Conservation (phyloP, 2,329 filamentous ascomycete genomes). For the Hymenoscyphus repandus region DNA sequence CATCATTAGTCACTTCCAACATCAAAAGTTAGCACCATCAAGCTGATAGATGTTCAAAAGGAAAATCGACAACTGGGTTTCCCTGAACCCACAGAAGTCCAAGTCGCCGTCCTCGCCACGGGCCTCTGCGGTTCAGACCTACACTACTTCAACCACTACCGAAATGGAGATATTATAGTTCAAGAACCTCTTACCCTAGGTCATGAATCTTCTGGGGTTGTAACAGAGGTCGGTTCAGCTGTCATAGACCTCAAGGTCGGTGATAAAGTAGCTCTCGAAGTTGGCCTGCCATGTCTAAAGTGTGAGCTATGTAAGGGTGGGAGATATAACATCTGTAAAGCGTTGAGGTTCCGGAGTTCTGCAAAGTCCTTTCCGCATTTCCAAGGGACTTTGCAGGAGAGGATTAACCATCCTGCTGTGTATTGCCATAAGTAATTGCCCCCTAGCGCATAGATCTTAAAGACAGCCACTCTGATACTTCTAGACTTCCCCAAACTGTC, state of each 20-base stretch:
- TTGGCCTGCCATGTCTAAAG: slow-evolving; percentile 82
- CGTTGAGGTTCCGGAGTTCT: slow-evolving; percentile 32
- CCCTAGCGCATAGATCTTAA: not conserved
- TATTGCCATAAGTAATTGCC: slow-evolving; percentile 76
- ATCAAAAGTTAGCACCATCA: too few relatives aligned
- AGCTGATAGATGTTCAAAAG: too few relatives aligned
- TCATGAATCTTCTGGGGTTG: slow-evolving; percentile 82
- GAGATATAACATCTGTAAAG: slow-evolving; percentile 90
- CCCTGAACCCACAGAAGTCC: slow-evolving; percentile 56
- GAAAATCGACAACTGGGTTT: slow-evolving; percentile 25
- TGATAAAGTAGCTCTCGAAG: slow-evolving; percentile 90
- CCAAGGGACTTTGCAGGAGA: slow-evolving; percentile 31
- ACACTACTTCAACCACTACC: slow-evolving; percentile 94
- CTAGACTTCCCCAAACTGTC: slow-evolving; percentile 56
- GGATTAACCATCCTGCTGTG: slow-evolving; percentile 84
- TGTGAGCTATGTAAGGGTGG: slow-evolving; percentile 89
- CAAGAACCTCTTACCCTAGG: slow-evolving; percentile 82
- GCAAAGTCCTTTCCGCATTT: slow-evolving; percentile 33
- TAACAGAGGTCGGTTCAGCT: slow-evolving; percentile 75
- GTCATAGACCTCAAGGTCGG: slow-evolving; percentile 74
- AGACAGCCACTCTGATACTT: not conserved
- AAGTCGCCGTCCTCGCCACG: slow-evolving; percentile 82
- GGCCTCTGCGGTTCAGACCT: slow-evolving; percentile 97
- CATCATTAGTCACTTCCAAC: too few relatives aligned
- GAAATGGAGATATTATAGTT: slow-evolving; percentile 95